Conservation (phyloP, 257 asterid genomes). For the Orobanche coerulescens region DNA sequence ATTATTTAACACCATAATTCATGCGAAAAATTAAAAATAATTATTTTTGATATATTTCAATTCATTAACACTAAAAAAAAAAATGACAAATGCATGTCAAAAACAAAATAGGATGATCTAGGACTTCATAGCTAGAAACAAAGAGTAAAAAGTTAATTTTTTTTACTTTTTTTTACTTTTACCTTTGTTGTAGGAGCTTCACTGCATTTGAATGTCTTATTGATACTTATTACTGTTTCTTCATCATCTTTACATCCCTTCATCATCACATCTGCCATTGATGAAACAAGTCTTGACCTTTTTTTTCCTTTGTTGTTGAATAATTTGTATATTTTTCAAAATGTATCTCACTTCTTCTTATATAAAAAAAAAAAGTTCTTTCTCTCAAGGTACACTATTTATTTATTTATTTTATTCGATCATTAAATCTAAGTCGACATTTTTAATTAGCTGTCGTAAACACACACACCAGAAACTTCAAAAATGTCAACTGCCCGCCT, state of each 20-base stretch:
- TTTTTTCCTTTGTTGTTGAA: too few species aligned
- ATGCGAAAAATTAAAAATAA: too few species aligned
- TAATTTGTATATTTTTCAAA: not conserved
- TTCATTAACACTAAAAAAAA: too few species aligned
- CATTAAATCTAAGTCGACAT: conserved; percentile 23
- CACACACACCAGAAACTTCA: conserved; percentile 21
- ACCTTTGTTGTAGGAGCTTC: conserved; percentile 23
- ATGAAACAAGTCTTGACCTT: not conserved
- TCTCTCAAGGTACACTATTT: not conserved
- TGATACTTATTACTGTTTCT: conserved; percentile 18
- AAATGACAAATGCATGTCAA: too few species aligned
- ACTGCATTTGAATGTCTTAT: conserved; percentile 10
- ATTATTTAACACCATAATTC: too few species aligned
- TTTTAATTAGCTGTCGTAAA: conserved; percentile 13
- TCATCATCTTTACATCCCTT: conserved; percentile 20
- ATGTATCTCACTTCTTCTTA: conserved; percentile 15
- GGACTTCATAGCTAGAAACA: not conserved
- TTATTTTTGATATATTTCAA: too few species aligned
- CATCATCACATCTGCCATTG: conserved; percentile 32
- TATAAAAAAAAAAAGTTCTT: conserved; percentile 2
- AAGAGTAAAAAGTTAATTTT: not conserved
- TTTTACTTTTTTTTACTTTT: not conserved
- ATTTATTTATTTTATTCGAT: not conserved
- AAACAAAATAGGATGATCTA: too few species aligned
- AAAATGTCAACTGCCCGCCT: conserved; percentile 36